Conservation (phyloP, 2,329 filamentous ascomycete genomes). For the Clarireedia homoeocarpa region DNA sequence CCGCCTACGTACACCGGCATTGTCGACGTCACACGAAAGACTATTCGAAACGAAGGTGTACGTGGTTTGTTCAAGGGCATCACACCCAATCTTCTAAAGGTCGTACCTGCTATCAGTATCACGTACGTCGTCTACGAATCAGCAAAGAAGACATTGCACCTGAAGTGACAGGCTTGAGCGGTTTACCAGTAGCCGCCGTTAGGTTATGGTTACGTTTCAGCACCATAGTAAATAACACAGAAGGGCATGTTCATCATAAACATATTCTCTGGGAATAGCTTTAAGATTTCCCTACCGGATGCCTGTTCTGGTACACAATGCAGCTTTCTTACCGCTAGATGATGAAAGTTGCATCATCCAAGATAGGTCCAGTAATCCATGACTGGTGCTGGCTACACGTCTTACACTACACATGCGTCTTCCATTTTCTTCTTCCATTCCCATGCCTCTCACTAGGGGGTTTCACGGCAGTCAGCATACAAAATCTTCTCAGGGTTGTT, state of each 20-base stretch:
- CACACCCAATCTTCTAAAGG: constrained; percentile 92
- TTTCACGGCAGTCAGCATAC: too few relatives aligned
- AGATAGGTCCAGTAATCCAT: too few relatives aligned
- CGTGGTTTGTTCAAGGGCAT: constrained; percentile 89
- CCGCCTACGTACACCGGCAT: constrained; percentile 86
- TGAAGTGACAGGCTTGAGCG: constrained; percentile 5
- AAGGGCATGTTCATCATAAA: background rate
- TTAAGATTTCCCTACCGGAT: too few relatives aligned
- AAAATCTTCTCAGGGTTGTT: too few relatives aligned
- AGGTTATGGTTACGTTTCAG: background rate
- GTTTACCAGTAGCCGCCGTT: background rate
- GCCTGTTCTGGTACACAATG: too few relatives aligned
- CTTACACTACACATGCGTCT: too few relatives aligned
- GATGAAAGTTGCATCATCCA: too few relatives aligned
- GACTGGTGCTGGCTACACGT: too few relatives aligned
- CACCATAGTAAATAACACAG: background rate
- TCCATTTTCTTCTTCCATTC: too few relatives aligned
- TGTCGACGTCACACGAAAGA: constrained; percentile 78
- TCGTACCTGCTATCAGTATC: constrained; percentile 91
- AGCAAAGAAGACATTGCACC: constrained; percentile 60
- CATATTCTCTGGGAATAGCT: too few relatives aligned
- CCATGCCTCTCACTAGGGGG: too few relatives aligned
- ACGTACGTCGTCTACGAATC: constrained; percentile 93
- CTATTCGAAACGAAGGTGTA: constrained; percentile 72
- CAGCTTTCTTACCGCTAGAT: too few relatives aligned